Percentiles rank a stretch among this genome's conserved stretches.
phyloP scores from a whole-genome alignment of 768 basidiomycete genomes.

The Rhodotorula diobovata region DNA sequence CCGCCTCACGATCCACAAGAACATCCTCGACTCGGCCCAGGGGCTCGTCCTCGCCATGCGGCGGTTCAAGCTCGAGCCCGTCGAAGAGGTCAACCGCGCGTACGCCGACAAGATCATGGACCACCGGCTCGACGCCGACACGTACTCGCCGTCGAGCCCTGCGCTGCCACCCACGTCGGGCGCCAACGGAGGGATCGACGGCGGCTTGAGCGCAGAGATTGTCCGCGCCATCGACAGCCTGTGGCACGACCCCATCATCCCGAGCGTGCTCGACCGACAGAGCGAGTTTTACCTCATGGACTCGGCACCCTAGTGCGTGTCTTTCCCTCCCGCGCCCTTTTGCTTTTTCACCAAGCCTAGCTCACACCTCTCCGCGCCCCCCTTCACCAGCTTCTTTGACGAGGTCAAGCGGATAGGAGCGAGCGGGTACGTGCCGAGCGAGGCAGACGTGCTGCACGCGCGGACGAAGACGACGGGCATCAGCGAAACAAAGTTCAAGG shows the following conservation, averaged over 20 bases:
- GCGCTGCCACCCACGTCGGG: background rate
- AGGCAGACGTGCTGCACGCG: constrained; percentile 80
- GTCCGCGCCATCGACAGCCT: constrained; percentile 50
- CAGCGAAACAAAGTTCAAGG: constrained; percentile 68
- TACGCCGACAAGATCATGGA: constrained; percentile 52
- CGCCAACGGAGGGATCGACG: constrained; percentile 13
- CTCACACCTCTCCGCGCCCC: too few relatives aligned
- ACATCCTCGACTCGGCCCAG: constrained; percentile 83
- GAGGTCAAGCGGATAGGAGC: constrained; percentile 77
- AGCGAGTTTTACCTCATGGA: constrained; percentile 90
- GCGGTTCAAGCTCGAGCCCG: constrained; percentile 75
- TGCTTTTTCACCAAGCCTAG: too few relatives aligned
- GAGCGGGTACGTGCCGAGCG: constrained; percentile 75
- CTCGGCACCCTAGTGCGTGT: constrained; percentile 75
- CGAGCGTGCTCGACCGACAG: constrained; percentile 50
- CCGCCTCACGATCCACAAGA: constrained; percentile 72
- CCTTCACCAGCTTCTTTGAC: constrained; percentile 65
- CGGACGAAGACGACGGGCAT: constrained; percentile 85
- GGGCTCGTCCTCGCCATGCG: constrained; percentile 78
- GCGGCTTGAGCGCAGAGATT: constrained; percentile 47
- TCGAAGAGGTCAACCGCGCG: constrained; percentile 59
- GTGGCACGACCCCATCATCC: constrained; percentile 54
- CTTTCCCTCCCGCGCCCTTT: background rate
- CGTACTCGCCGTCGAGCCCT: constrained; percentile 26
- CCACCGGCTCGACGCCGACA: constrained; percentile 48